Percentiles rank a stretch among this genome's conserved stretches.
These are phyloP conservation scores for Colletotrichum chrysophilum DNA, from an alignment of 2,329 filamentous ascomycete species.

Conservation along the genomic window DNA sequence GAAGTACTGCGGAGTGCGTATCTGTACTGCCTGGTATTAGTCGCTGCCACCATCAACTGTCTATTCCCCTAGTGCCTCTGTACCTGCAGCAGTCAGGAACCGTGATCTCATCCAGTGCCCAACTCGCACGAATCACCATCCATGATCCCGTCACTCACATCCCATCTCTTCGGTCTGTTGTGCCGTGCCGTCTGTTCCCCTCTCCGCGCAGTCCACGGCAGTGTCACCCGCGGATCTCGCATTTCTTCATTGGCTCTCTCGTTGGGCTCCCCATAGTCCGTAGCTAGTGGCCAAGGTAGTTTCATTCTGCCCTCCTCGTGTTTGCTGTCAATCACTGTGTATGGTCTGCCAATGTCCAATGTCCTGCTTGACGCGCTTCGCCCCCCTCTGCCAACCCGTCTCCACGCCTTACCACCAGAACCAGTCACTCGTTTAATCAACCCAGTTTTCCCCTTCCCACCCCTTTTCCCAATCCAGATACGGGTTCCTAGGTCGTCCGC, in stretches of 20 bases:
- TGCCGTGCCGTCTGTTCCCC: background rate
- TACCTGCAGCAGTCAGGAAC: conserved; percentile 7
- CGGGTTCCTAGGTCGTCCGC: background rate
- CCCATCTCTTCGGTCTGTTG: background rate
- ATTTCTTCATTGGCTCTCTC: background rate
- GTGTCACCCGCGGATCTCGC: background rate
- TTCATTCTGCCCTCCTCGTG: background rate
- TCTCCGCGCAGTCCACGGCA: background rate
- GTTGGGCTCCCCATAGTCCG: background rate
- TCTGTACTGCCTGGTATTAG: background rate
- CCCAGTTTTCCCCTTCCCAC: background rate
- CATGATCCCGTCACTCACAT: background rate
- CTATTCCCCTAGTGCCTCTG: background rate
- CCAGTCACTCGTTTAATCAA: conserved; percentile 13
- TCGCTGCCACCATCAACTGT: background rate
- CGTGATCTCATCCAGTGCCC: conserved; percentile 1
- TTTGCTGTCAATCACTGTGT: background rate
- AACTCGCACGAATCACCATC: background rate
- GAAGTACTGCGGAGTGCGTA: background rate
- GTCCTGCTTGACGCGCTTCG: background rate
- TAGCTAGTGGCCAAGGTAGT: background rate
- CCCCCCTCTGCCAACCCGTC: background rate
- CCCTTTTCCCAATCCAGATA: conserved; percentile 6
- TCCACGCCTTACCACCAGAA: background rate
- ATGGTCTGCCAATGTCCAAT: background rate